These are phyloP conservation scores for Lentinula edodes DNA, from an alignment of 768 basidiomycete species.

Conservation along the genomic window DNA sequence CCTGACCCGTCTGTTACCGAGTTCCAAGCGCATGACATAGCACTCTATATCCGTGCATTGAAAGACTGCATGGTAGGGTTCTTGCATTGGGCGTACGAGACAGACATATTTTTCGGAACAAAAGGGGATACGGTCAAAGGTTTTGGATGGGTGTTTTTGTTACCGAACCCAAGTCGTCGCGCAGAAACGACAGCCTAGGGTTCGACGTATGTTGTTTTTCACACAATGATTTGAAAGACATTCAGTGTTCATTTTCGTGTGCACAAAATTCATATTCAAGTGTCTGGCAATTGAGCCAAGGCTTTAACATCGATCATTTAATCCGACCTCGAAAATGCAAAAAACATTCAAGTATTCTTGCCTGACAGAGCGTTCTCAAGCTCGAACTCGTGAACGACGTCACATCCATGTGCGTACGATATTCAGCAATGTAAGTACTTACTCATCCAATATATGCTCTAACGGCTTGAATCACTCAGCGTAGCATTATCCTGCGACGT, in stretches of 20 bases:
- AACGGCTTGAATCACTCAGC: background rate
- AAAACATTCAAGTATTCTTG: background rate
- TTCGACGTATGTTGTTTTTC: background rate
- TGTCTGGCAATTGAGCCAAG: too few relatives aligned
- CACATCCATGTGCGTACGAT: background rate
- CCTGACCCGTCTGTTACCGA: background rate
- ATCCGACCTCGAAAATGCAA: too few relatives aligned
- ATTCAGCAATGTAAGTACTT: too few relatives aligned
- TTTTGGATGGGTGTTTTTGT: conserved; percentile 60
- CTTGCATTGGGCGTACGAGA: conserved; percentile 65
- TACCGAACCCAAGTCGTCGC: background rate
- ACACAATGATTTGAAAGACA: too few relatives aligned
- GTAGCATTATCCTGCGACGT: background rate
- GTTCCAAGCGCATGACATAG: background rate
- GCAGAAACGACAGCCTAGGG: background rate
- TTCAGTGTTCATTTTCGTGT: too few relatives aligned
- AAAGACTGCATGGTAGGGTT: conserved; percentile 52
- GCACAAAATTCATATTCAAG: too few relatives aligned
- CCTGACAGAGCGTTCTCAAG: background rate
- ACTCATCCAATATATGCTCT: background rate
- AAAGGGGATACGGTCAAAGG: conserved; percentile 51
- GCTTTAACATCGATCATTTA: too few relatives aligned
- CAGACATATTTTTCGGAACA: conserved; percentile 52
- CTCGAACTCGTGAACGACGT: background rate
- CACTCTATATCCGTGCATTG: conserved; percentile 40